These are phyloP conservation scores for Ocimum tenuiflorum DNA, from an alignment of 257 asterid species.

Conservation along the genomic window DNA sequence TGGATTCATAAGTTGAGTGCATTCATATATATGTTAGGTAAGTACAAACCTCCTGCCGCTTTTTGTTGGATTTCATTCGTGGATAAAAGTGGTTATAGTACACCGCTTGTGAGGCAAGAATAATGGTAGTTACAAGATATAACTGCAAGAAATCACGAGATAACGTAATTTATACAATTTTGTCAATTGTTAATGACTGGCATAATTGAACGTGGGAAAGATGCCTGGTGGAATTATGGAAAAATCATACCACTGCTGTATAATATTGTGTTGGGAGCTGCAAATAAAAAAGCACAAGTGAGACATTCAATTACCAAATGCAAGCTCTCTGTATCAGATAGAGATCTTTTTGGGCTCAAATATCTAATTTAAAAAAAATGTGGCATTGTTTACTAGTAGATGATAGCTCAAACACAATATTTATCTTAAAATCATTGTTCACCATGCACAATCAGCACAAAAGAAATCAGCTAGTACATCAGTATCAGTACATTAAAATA, in stretches of 20 bases:
- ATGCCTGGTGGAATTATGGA: background rate
- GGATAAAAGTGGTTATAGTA: conserved; percentile 48
- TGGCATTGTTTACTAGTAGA: background rate
- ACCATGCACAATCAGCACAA: background rate
- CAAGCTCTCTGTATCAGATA: background rate
- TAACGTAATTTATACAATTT: conserved; percentile 1
- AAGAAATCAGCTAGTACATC: background rate
- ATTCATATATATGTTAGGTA: background rate
- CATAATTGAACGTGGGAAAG: conserved; percentile 5
- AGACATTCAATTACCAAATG: conserved; percentile 1
- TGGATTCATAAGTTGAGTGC: background rate
- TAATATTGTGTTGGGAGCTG: conserved; percentile 77
- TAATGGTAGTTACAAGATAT: conserved; percentile 39
- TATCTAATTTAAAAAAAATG: background rate
- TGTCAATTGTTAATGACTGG: conserved; percentile 4
- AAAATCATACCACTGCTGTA: conserved; percentile 56
- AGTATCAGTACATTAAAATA: background rate
- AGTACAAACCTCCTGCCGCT: conserved; percentile 41
- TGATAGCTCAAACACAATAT: background rate
- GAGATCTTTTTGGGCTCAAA: background rate
- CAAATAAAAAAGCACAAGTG: conserved; percentile 24
- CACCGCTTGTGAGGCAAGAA: conserved; percentile 43
- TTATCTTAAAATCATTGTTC: background rate
- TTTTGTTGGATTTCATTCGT: conserved; percentile 34
- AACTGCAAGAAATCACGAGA: conserved; percentile 37